These are phyloP conservation scores for Chimonanthus praecox DNA, from an alignment of 164 flowering plant genomes.

Conservation along the genomic window DNA sequence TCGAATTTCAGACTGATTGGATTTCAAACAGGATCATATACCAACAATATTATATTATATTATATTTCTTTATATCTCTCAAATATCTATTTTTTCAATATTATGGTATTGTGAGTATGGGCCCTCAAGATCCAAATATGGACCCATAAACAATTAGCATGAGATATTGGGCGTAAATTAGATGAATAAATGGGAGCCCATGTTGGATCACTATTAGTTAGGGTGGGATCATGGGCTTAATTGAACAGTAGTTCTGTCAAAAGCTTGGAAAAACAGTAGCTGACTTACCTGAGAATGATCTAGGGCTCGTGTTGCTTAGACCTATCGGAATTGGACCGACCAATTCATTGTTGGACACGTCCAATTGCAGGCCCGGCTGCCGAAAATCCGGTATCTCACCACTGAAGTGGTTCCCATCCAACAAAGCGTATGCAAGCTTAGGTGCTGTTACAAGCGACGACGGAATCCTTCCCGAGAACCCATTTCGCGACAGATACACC, in stretches of 20 bases:
- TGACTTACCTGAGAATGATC: constrained; percentile 17
- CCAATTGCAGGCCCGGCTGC: constrained; percentile 33
- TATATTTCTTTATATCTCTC: too few relatives aligned
- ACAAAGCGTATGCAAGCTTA: constrained; percentile 26
- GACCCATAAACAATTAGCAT: too few relatives aligned
- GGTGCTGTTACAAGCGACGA: constrained; percentile 21
- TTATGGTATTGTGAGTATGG: too few relatives aligned
- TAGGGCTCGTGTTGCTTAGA: constrained; percentile 20
- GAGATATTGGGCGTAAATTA: too few relatives aligned
- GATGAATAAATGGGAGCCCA: too few relatives aligned
- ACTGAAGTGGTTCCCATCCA: constrained; percentile 38
- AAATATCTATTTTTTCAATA: too few relatives aligned
- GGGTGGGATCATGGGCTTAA: too few relatives aligned
- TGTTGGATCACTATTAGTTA: too few relatives aligned
- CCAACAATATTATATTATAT: too few relatives aligned
- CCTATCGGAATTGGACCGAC: constrained; percentile 33
- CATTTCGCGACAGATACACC: constrained; percentile 37
- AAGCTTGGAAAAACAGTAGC: background rate
- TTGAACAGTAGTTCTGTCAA: background rate
- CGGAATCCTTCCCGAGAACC: constrained; percentile 35
- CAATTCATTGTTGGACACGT: constrained; percentile 51
- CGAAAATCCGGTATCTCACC: constrained; percentile 38
- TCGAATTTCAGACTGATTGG: too few relatives aligned
- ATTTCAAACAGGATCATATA: too few relatives aligned
- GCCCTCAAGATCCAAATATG: too few relatives aligned